Conservation (phyloP, 306 rosid species). For the Cicer chorassanicum region DNA sequence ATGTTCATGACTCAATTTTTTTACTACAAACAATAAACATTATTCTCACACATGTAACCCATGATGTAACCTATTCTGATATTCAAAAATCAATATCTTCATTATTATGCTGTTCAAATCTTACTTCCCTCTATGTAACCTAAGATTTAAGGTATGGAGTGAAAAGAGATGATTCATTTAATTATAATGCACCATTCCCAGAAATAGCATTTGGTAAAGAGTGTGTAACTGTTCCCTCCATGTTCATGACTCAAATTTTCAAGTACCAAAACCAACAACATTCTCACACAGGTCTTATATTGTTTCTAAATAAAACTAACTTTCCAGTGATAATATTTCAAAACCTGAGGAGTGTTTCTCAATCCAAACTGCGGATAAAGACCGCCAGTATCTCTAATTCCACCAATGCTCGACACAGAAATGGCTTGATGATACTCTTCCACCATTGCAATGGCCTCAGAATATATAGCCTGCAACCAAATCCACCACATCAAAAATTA, state of each 20-base stretch:
- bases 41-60: background rate
- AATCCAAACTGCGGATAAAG: conserved; percentile 72
- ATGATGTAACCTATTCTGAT: background rate
- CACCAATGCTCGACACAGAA: conserved; percentile 68
- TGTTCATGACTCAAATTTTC: background rate
- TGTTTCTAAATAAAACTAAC: background rate
- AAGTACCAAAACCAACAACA: conserved; percentile 6
- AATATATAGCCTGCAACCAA: conserved; percentile 75
- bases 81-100: background rate
- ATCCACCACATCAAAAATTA: conserved; percentile 28
- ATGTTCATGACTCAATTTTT: background rate
- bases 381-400: conserved; percentile 65
- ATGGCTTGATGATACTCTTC: conserved; percentile 84
- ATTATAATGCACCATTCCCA: background rate
- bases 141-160: conserved; percentile 15
- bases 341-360: conserved; percentile 80
- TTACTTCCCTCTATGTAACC: conserved; percentile 7
- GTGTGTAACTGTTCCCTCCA: background rate
- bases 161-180: conserved; percentile 8
- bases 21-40: background rate
- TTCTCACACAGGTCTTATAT: background rate
- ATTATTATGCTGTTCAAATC: background rate
- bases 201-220: conserved; percentile 11
- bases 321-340: conserved; percentile 26
- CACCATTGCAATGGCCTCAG: conserved; percentile 87